Conservation (phyloP, 805 yeast genomes). For the Metschnikowia similis region DNA sequence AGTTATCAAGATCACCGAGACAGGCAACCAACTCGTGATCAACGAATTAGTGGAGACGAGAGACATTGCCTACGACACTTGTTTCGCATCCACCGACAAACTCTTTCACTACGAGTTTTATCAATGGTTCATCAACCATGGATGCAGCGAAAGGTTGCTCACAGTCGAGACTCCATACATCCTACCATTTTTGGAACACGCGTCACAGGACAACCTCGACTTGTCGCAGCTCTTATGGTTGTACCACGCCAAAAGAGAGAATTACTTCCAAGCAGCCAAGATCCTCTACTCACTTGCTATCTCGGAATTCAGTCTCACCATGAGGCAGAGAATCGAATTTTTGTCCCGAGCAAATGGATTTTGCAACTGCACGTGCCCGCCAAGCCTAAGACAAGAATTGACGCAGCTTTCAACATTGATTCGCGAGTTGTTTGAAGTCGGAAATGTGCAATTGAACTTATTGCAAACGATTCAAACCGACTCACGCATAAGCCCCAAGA, state of each 20-base stretch:
- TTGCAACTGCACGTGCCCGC: conserved; percentile 80
- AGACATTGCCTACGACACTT: conserved; percentile 68
- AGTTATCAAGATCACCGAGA: conserved; percentile 44
- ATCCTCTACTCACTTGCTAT: conserved; percentile 66
- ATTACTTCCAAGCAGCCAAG: conserved; percentile 79
- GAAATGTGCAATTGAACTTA: conserved; percentile 75
- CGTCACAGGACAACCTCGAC: conserved; percentile 56
- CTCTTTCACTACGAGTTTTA: conserved; percentile 89
- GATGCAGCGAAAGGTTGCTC: conserved; percentile 69
- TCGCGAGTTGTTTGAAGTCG: conserved; percentile 79
- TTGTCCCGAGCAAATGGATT: conserved; percentile 90
- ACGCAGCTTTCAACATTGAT: conserved; percentile 64
- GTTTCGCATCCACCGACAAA: conserved; percentile 72
- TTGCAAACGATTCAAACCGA: conserved; percentile 48
- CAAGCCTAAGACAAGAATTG: conserved; percentile 71
- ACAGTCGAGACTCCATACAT: conserved; percentile 80
- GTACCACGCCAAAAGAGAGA: conserved; percentile 78
- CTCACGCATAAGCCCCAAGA: conserved; percentile 43
- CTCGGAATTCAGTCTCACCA: conserved; percentile 63
- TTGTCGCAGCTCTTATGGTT: conserved; percentile 85
- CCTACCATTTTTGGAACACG: conserved; percentile 69
- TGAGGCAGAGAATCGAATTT: conserved; percentile 78
- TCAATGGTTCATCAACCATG: conserved; percentile 84
- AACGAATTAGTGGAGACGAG: conserved; percentile 56
- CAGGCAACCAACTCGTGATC: conserved; percentile 36